Evolutionary conservation across 441 rosid species (phyloP).

Genomic region (Populus trichocarpa): DNA sequence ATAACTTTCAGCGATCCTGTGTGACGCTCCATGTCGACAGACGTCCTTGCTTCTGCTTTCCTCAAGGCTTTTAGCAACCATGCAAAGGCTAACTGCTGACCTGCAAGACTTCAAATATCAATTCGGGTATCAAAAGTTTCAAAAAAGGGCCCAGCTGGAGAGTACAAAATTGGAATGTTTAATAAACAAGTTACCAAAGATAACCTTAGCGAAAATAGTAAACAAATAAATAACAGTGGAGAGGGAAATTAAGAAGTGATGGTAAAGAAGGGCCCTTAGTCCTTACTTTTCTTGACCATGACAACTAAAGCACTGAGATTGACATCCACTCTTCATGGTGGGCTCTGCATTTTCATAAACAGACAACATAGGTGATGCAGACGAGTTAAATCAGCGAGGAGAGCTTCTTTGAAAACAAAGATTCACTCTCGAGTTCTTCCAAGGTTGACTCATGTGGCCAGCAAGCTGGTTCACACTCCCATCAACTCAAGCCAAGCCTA

Average conservation of each 20-base stretch:
- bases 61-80: slow-evolving; percentile 35
- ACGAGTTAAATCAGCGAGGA: slow-evolving; percentile 23
- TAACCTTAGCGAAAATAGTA: not conserved
- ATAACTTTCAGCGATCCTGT: slow-evolving; percentile 32
- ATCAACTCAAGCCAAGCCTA: slow-evolving; percentile 19
- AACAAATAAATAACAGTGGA: not conserved
- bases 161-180: slow-evolving; percentile 27
- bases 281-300: slow-evolving; percentile 36
- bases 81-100: slow-evolving; percentile 22
- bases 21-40: slow-evolving; percentile 28
- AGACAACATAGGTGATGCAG: slow-evolving; percentile 26
- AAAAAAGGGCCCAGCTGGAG: slow-evolving; percentile 22
- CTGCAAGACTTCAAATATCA: slow-evolving; percentile 33
- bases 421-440: slow-evolving; percentile 27
- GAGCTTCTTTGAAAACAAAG: slow-evolving; percentile 29
- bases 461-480: slow-evolving; percentile 19
- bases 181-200: slow-evolving; percentile 23
- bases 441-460: slow-evolving; percentile 34
- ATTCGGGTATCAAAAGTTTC: slow-evolving; percentile 28
- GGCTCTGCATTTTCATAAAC: slow-evolving; percentile 27
- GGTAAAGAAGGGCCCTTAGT: slow-evolving; percentile 18
- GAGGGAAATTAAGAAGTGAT: not conserved
- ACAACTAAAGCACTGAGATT: slow-evolving; percentile 30
- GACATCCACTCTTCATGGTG: slow-evolving; percentile 34
- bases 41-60: slow-evolving; percentile 38